These are phyloP conservation scores for Mallotus japonicus DNA, from an alignment of 441 rosid genomes.

Conservation along the genomic window DNA sequence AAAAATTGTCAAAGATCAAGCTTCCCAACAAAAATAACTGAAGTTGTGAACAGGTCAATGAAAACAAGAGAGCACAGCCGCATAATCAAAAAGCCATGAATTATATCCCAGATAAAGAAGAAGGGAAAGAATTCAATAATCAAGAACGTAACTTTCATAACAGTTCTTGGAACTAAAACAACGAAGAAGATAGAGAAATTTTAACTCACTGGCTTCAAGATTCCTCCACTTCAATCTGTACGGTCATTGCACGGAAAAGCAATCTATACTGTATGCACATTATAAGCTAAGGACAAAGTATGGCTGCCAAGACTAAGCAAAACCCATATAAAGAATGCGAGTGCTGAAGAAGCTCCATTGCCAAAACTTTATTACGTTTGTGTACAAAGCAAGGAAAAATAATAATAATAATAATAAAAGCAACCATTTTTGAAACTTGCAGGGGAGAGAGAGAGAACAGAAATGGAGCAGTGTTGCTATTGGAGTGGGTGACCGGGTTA, in stretches of 20 bases:
- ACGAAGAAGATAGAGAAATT: not conserved
- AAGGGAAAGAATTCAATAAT: not conserved
- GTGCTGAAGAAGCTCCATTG: not conserved
- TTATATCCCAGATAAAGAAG: not conserved
- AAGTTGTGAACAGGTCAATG: too few species aligned
- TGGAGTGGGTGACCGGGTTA: too few species aligned
- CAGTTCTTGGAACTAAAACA: not conserved
- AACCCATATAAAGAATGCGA: not conserved
- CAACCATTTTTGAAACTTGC: slow-evolving; percentile 2
- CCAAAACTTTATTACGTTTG: not conserved
- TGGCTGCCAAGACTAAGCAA: not conserved
- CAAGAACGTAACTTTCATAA: not conserved
- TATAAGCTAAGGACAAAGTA: too few species aligned
- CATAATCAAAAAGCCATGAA: not conserved
- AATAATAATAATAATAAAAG: not conserved
- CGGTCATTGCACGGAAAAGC: not conserved
- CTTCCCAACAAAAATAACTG: too few species aligned
- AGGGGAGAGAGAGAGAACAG: not conserved
- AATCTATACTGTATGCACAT: not conserved
- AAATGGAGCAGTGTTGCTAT: too few species aligned
- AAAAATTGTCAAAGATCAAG: too few species aligned
- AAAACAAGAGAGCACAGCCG: too few species aligned
- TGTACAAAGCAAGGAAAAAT: not conserved
- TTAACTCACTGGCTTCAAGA: not conserved
- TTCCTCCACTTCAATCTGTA: not conserved